Base-by-base conservation (phyloP, 257 asterid species). In the Cordia subcordata region DNA sequence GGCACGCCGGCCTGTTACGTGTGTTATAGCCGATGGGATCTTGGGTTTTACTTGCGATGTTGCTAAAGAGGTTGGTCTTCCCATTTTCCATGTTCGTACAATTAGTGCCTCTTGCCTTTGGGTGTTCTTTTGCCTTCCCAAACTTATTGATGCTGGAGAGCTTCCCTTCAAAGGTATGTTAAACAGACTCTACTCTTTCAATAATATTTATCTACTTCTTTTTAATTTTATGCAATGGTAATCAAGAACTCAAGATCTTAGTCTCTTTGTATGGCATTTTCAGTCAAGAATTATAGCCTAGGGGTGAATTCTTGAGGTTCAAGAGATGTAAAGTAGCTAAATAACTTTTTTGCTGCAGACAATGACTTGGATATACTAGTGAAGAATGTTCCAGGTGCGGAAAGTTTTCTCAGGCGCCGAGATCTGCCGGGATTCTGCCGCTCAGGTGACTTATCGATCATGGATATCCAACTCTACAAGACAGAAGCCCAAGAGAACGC, bases 1-100 rank as follows among this genome's bases (percentile, higher is more conserved):
- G n/a, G 19, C 5, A 23, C 23, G 15, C 21, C 16, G 53, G 19
- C 57, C 38, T 53, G 57, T 53, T 22, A 22, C 38, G 10, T 53
- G 57, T 53, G 13, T 53, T 18, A 65, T 84, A 13, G 71, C 82
- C 39, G 93, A 84, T 55, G 84, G 84, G 2, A 20, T 49, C 45
- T 49, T 72, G 66, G 75, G 88, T 11, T 81, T 81, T 9, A 40
- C 84, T 10, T 68, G 81, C 14, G 90, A 85, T 68, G 95, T 81
- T 75, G 95, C 72, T 0, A 46, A 78, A 5, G 88, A 86, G 22
- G 46, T 80, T 72, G 79, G 85, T 17, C 65, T 86, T 27, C 90
- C 95, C 2, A 71, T 86, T 51, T 22, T 84, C 4, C 79, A 71
- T 68, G 72, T 80, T 55, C 67, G 92, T 4, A 86, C 95, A 0